Evolutionary conservation across 106 monocot species (phyloP).

Genomic region (Acorus calamus): DNA sequence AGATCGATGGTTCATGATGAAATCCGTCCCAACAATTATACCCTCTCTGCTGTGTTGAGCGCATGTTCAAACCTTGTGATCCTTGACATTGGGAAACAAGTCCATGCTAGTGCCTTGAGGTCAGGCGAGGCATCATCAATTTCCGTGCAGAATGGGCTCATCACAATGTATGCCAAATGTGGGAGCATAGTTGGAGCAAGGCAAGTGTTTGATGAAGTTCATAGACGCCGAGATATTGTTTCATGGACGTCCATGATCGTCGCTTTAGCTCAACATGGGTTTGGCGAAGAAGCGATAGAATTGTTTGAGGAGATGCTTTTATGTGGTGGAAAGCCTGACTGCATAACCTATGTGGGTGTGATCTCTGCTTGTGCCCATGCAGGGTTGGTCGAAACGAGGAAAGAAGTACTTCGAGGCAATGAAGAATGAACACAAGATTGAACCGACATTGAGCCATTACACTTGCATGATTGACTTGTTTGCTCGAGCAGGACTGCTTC

Average conservation of each 20-base stretch:
- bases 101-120: constrained; percentile 62
- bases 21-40: constrained; percentile 69
- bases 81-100: constrained; percentile 55
- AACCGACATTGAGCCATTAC: constrained; percentile 78
- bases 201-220: constrained; percentile 42
- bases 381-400: constrained; percentile 67
- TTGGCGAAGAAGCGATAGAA: constrained; percentile 60
- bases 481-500: constrained; percentile 51
- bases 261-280: constrained; percentile 85
- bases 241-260: constrained; percentile 96
- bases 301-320: constrained; percentile 71
- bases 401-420: constrained; percentile 55
- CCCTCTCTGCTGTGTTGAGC: constrained; percentile 69
- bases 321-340: constrained; percentile 47
- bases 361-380: constrained; percentile 81
- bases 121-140: constrained; percentile 44
- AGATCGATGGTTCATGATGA: constrained; percentile 45
- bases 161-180: constrained; percentile 81
- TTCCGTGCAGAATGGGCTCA: constrained; percentile 80
- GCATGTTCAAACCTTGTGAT: constrained; percentile 57
- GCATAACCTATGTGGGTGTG: constrained; percentile 83
- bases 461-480: constrained; percentile 89
- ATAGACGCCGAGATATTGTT: constrained; percentile 31
- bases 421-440: constrained; percentile 50
- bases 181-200: constrained; percentile 55